A percentile compares a stretch with the other conserved stretches of the same genome.
Conservation (phyloP, 768 basidiomycete genomes). For the Leccinum pellstonianum region DNA sequence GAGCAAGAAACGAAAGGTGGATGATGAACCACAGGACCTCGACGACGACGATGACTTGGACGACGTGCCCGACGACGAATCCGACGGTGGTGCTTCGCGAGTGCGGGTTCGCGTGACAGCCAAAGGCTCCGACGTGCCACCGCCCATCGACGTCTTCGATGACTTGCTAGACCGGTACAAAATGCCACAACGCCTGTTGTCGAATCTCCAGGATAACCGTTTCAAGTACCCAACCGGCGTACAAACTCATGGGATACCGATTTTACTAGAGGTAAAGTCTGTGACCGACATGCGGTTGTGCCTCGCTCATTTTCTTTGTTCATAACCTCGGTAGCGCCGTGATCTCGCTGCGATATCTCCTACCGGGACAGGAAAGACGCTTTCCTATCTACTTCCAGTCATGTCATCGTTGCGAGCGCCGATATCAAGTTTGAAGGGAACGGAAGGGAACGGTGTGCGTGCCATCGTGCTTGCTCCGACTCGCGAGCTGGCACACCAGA, state of each 20-base stretch:
- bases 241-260: slow-evolving; percentile 77
- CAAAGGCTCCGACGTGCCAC: slow-evolving; percentile 72
- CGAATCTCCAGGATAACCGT: slow-evolving; percentile 60
- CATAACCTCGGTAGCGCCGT: slow-evolving; percentile 47
- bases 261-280: slow-evolving; percentile 66
- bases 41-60: slow-evolving; percentile 23
- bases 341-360: slow-evolving; percentile 95
- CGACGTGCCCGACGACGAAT: slow-evolving; percentile 21
- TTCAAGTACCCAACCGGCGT: slow-evolving; percentile 75
- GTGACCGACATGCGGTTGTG: slow-evolving; percentile 2
- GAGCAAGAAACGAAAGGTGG: slow-evolving; percentile 32
- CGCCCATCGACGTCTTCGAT: slow-evolving; percentile 55
- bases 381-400: slow-evolving; percentile 86
- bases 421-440: slow-evolving; percentile 43
- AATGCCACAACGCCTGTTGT: slow-evolving; percentile 56
- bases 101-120: slow-evolving; percentile 64
- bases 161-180: slow-evolving; percentile 57
- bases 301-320: not conserved
- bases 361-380: slow-evolving; percentile 96
- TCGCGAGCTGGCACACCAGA: slow-evolving; percentile 94
- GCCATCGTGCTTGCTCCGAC: slow-evolving; percentile 89
- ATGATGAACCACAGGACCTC: slow-evolving; percentile 23
- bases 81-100: slow-evolving; percentile 23
- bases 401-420: slow-evolving; percentile 61
- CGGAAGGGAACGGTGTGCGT: slow-evolving; percentile 59